These are phyloP conservation scores for Colletotrichum gigasporum DNA, from an alignment of 2,329 filamentous ascomycete genomes.

Conservation along the genomic window DNA sequence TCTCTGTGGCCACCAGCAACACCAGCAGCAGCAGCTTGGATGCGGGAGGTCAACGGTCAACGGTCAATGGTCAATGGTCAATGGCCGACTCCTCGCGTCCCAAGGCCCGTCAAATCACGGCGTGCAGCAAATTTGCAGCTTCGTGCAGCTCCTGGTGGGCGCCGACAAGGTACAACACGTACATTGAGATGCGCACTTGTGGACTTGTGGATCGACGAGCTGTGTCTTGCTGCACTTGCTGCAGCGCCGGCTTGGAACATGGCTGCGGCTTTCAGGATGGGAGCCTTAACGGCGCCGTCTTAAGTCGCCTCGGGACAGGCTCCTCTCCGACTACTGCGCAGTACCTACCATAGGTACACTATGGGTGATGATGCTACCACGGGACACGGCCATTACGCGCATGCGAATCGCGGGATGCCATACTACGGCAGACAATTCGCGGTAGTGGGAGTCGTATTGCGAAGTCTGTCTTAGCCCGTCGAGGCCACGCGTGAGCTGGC, in stretches of 20 bases:
- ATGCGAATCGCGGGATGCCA: slow-evolving; percentile 14
- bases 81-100: too few relatives aligned
- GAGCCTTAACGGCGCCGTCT: slow-evolving; percentile 1
- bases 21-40: slow-evolving; percentile 5
- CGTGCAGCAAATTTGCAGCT: slow-evolving; percentile 20
- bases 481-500: slow-evolving; percentile 2
- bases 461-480: slow-evolving; percentile 5
- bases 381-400: slow-evolving; percentile 12
- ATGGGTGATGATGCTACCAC: too few relatives aligned
- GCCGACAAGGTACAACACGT: slow-evolving; percentile 9
- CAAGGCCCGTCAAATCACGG: slow-evolving; percentile 11
- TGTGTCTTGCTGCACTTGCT: not conserved
- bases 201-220: slow-evolving; percentile 19
- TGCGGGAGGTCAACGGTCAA: not conserved
- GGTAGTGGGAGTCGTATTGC: too few relatives aligned
- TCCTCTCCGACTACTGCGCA: not conserved
- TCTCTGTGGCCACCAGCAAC: too few relatives aligned
- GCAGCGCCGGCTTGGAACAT: slow-evolving; percentile 17
- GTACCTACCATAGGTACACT: too few relatives aligned
- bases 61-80: too few relatives aligned
- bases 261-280: slow-evolving; percentile 16
- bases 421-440: not conserved
- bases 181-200: slow-evolving; percentile 17
- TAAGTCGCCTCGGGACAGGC: slow-evolving; percentile 5
- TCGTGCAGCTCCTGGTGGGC: slow-evolving; percentile 12